A percentile compares a stretch with the other conserved stretches of the same genome.
phyloP scores from a whole-genome alignment of 352 stramenopile species.

The Phytophthora capsici region DNA sequence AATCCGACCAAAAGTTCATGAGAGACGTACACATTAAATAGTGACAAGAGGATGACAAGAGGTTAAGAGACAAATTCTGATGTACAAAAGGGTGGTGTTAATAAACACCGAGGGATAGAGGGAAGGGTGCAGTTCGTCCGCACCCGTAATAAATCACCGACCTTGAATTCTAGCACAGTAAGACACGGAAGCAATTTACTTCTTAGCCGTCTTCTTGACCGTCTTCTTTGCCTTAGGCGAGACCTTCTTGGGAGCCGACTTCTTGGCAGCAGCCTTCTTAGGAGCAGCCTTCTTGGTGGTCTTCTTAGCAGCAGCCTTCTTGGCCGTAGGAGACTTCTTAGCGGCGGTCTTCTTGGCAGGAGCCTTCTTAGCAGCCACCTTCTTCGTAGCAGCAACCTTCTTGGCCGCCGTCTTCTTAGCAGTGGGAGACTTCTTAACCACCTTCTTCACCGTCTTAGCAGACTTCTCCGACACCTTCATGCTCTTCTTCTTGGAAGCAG shows the following conservation, averaged over 20 bases:
- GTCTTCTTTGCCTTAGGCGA: constrained; percentile 57
- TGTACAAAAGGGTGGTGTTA: constrained; percentile 79
- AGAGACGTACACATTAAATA: no score
- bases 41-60: neutral
- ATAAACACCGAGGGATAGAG: constrained; percentile 83
- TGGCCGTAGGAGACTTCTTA: constrained; percentile 51
- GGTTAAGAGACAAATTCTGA: constrained; percentile 40
- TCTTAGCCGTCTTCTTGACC: constrained; percentile 61
- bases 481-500: constrained; percentile 64
- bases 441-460: constrained; percentile 54
- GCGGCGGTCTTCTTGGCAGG: constrained; percentile 72
- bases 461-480: constrained; percentile 67
- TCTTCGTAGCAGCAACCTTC: constrained; percentile 72
- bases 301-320: constrained; percentile 61
- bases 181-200: constrained; percentile 44
- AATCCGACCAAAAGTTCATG: neutral
- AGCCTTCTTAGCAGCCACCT: constrained; percentile 67
- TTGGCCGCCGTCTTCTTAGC: constrained; percentile 65
- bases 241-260: constrained; percentile 62
- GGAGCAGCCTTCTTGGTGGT: constrained; percentile 39
- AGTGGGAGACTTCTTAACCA: constrained; percentile 51
- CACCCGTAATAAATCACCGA: constrained; percentile 46
- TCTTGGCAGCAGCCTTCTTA: constrained; percentile 68
- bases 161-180: constrained; percentile 28
- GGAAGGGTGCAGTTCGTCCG: constrained; percentile 5